Base-by-base conservation (phyloP, 805 yeast species). In the Kodamaea fukazawae region DNA sequence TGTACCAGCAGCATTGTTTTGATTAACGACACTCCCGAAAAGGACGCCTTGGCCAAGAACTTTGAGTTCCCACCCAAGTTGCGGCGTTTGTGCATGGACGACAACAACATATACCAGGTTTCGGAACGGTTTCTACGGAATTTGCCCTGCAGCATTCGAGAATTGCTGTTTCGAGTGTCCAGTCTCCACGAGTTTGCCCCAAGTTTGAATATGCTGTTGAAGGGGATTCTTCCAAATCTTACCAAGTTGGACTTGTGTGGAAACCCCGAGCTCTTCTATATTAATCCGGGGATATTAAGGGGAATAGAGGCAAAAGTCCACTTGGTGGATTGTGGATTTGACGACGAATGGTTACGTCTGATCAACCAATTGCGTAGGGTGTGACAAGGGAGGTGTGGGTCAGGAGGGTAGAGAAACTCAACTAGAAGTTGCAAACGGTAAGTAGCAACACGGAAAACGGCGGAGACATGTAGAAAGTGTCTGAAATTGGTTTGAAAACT, bases 61-160 rank as follows among this genome's bases (percentile, higher is more conserved):
- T 50, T 49, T 41, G 44, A 38, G 26, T 53, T 57, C 53, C 71
- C 72, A 3, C 48, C 55, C 0, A 16, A 12, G 6, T 46, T 67
- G 12, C 44, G 41, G 23, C 18, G 36, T 14, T 45, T 67, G 13
- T 41, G 50, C 16, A 44, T 67, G 26, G 60, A 57, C 28, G 44
- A 46, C 9, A 67, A 67, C 41, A 34, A 40, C 32, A 41, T 67
- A 6, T 36, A 38, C 7, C 38, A 36, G 27, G 22, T 65, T 1
- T 43, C 65, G 2, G 17, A 17, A 8, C 36, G 46, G 2, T 49
- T 59, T 38, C 15, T 65, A 3, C 16, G 38, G 4, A 50, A 46
- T 5, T 48, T 67, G 7, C 72, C 73, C 1, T 30, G 42, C n/a
- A 38, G 58, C 17, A 41, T 67, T 4, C 53, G 57, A 34, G 29